phyloP scores from a whole-genome alignment of 305 asterid genomes.

The Fraxinus ornus region DNA sequence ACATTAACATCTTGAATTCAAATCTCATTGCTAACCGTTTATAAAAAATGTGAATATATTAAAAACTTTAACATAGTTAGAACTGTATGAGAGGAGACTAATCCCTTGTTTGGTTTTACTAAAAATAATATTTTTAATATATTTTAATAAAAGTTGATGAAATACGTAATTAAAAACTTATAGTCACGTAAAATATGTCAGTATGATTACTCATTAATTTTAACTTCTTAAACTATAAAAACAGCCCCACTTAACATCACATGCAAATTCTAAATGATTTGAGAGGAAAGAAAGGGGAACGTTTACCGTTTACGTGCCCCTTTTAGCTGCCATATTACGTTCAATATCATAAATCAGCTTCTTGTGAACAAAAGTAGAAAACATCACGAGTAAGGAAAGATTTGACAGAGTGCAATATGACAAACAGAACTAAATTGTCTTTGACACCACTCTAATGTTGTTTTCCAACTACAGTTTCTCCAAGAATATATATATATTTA shows the following conservation, averaged over 20 bases:
- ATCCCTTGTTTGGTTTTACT: background rate
- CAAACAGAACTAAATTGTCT: constrained; percentile 44
- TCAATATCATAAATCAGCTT: background rate
- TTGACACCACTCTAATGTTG: constrained; percentile 72
- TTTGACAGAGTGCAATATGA: constrained; percentile 9
- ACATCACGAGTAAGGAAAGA: constrained; percentile 14
- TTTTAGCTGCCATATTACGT: background rate
- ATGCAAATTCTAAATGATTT: background rate
- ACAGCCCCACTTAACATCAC: background rate
- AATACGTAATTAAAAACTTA: too few species aligned
- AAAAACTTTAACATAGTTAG: background rate
- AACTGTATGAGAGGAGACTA: background rate
- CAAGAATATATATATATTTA: background rate
- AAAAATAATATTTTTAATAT: too few species aligned
- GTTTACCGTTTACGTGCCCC: background rate
- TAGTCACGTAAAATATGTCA: too few species aligned
- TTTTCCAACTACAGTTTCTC: constrained; percentile 53
- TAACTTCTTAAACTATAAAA: background rate
- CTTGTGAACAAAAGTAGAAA: background rate
- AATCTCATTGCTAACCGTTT: background rate
- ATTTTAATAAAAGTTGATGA: background rate
- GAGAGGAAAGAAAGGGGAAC: background rate
- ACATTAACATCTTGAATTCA: background rate
- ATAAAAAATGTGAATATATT: background rate
- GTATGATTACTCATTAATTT: too few species aligned